Evolutionary conservation across 192 early-diverging fungal genomes (phyloP), one percentile per base, ranked within the genome.

Genomic region (Backusella tuberculispora): DNA sequence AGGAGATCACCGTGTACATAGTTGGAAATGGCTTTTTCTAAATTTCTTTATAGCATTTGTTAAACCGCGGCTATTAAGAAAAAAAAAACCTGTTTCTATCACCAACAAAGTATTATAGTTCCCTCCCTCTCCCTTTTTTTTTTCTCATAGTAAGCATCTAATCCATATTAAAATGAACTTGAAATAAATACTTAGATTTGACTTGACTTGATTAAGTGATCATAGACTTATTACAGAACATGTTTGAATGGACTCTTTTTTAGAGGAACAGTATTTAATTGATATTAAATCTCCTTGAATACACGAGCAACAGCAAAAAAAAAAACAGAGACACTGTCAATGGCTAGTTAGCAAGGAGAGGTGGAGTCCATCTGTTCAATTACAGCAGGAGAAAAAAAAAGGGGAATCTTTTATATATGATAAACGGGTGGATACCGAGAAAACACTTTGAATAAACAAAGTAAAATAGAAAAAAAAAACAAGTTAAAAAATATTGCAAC

Each of bases 11-110:
- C 24, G 53, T 60, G 29, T 34, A 34, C 2, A 34, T 34, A 60
- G 26, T 26, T 60, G 21, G 53, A 24, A 60, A 60, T 60, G 26
- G 24, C 21, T 60, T 60, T 24, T 56, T 56, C 53, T 10, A 56
- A 56, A 26, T 24, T 21, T 56, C 53, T 56, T 50, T 50, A 34
- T 34, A 34, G 29, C 2, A 34, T 34, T 56, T 56, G 24, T 56
- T 21, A 24, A 24, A 17, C 53, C 53, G 53, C 53, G 21, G 24
- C 19, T 56, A 24, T 56, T 56, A 56, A 56, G 21, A 21, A 3
- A 60, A 53, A 53, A 47, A 53, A 53, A 53, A 53, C 50, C 50
- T 53, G 50, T 53, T 53, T 53, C 50, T 24, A 53, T 17, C 21
- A 53, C 8, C 19, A 53, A 53, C 50, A 53, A 53, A 53, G 50